Conservation (phyloP, 1,139 yeast species). For the Yamadazyma conglobata region DNA sequence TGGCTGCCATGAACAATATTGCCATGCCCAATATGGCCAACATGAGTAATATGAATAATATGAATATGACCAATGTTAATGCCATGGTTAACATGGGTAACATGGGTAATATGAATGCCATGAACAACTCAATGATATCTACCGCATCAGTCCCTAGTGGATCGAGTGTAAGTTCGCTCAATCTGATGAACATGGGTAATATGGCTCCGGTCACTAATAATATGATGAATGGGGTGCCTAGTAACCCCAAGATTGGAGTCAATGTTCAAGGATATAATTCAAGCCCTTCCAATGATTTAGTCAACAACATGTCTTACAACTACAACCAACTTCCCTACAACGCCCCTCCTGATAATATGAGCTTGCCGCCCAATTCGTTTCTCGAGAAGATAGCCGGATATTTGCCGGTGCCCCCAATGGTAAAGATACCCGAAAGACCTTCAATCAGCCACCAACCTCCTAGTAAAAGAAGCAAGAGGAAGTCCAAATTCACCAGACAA, state of each 20-base stretch:
- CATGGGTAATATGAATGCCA: too few relatives aligned
- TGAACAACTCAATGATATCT: too few relatives aligned
- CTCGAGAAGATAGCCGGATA: conserved; percentile 12
- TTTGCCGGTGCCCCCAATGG: conserved; percentile 40
- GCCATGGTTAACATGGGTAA: not conserved
- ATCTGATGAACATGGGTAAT: not conserved
- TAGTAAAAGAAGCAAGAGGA: conserved; percentile 53
- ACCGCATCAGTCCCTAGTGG: too few relatives aligned
- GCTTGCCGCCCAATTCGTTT: conserved; percentile 4
- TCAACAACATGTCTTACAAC: not conserved
- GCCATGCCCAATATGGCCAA: not conserved
- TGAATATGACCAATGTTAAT: not conserved
- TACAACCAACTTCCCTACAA: not conserved
- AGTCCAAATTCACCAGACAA: conserved; percentile 62
- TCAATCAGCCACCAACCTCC: conserved; percentile 23
- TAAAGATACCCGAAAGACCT: conserved; percentile 30
- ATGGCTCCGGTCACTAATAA: not conserved
- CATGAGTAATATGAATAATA: not conserved
- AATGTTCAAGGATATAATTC: too few relatives aligned
- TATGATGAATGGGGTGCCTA: not conserved
- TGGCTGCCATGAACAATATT: not conserved
- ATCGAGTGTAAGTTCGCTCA: not conserved
- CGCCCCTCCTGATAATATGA: not conserved
- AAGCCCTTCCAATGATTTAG: not conserved
- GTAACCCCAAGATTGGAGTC: too few relatives aligned